Conservation (phyloP, 2,329 filamentous ascomycete species). For the Dryadomyces quercus-mongolicae region DNA sequence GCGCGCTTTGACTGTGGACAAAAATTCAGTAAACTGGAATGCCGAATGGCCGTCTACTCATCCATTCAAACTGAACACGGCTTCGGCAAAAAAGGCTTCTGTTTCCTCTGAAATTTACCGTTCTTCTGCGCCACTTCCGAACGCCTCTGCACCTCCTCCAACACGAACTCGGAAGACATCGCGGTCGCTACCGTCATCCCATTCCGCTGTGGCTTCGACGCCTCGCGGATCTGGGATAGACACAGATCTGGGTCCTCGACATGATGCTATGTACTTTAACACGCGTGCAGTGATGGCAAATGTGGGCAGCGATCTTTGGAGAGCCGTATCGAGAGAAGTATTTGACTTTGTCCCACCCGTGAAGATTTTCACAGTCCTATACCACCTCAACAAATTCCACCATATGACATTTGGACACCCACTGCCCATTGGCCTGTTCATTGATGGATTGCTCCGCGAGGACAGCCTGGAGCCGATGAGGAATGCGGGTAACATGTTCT, state of each 20-base stretch:
- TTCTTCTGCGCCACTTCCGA: no score
- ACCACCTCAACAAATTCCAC: slow-evolving; percentile 49
- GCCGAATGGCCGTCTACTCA: slow-evolving; percentile 66
- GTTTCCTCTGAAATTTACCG: no score
- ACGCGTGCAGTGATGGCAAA: slow-evolving; percentile 37
- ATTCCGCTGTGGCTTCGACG: no score
- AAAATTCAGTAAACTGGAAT: slow-evolving; percentile 65
- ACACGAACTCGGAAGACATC: no score
- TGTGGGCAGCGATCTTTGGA: slow-evolving; percentile 51
- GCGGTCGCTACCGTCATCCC: no score
- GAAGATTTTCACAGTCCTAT: slow-evolving; percentile 50
- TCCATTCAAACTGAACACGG: slow-evolving; percentile 37
- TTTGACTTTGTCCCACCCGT: slow-evolving; percentile 50
- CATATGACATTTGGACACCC: slow-evolving; percentile 42
- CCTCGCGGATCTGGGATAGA: no score
- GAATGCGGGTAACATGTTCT: slow-evolving; percentile 40
- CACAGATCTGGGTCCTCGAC: no score
- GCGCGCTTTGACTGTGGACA: slow-evolving; percentile 54
- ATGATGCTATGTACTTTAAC: not conserved
- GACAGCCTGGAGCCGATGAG: slow-evolving; percentile 44
- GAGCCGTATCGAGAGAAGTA: slow-evolving; percentile 43
- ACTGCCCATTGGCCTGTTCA: slow-evolving; percentile 45
- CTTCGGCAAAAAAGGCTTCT: no score
- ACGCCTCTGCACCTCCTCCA: no score
- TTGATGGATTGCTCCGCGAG: slow-evolving; percentile 42